phyloP scores from a whole-genome alignment of 208 protist species.

The Polymyxa betae region DNA sequence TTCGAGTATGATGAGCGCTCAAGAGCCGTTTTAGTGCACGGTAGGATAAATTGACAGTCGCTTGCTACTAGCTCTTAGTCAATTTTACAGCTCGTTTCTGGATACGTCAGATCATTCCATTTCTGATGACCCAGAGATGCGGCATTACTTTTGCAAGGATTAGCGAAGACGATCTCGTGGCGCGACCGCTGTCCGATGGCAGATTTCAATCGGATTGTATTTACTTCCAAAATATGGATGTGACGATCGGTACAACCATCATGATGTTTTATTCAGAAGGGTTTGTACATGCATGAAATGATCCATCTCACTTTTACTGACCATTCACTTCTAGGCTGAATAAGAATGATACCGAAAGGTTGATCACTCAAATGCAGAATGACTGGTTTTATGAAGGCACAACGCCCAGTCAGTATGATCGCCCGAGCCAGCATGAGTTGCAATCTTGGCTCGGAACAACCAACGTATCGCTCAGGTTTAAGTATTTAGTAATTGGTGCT shows the following conservation, averaged over 20 bases:
- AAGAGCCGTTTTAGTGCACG: neutral
- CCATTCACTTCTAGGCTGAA: neutral
- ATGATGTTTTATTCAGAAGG: neutral
- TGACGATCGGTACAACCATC: neutral
- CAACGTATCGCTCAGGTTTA: too few species aligned
- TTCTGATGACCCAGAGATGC: neutral
- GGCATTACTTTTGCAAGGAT: neutral
- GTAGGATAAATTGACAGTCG: neutral
- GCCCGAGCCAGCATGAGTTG: too few species aligned
- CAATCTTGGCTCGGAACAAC: too few species aligned
- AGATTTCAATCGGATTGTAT: neutral
- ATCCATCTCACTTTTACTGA: neutral
- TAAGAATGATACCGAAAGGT: neutral
- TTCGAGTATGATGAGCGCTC: neutral
- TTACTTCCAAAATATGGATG: neutral
- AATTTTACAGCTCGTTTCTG: neutral
- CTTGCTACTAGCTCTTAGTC: neutral
- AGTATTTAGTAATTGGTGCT: neutral
- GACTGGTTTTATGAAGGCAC: neutral
- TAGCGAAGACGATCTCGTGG: neutral
- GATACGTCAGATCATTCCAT: neutral
- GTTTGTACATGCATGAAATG: neutral
- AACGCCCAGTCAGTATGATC: neutral
- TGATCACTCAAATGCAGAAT: neutral
- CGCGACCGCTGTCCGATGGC: neutral